Conservation (phyloP, 2,329 filamentous ascomycete genomes). For the Venturia nashicola region DNA sequence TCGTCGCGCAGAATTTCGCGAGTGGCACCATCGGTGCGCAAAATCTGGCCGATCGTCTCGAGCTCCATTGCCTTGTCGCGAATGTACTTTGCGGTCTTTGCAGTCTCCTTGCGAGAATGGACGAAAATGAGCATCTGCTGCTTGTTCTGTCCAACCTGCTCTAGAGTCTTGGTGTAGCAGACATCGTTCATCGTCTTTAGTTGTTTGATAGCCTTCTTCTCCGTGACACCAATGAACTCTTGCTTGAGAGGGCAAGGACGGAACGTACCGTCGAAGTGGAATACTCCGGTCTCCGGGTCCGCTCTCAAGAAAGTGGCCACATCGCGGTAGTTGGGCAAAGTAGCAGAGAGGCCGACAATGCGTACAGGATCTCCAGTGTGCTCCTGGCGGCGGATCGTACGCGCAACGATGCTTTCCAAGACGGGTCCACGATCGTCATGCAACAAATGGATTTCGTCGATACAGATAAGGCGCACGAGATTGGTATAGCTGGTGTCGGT, state of each 20-base stretch:
- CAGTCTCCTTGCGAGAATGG: constrained; percentile 94
- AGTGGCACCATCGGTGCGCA: constrained; percentile 84
- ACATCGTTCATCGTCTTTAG: constrained; percentile 99
- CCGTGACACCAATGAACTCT: constrained; percentile 93
- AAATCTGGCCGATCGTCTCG: constrained; percentile 92
- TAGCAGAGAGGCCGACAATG: constrained; percentile 85
- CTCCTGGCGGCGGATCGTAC: constrained; percentile 85
- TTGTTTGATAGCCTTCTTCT: constrained; percentile 97
- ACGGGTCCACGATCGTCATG: constrained; percentile 97
- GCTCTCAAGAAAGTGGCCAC: constrained; percentile 92
- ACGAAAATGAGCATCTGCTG: constrained; percentile 99
- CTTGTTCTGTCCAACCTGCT: constrained; percentile 82
- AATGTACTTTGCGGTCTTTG: constrained; percentile 93
- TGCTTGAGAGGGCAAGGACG: constrained; percentile 89
- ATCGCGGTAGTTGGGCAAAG: constrained; percentile 90
- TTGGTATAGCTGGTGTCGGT: constrained; percentile 96
- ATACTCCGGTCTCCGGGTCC: constrained; percentile 71
- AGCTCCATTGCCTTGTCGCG: constrained; percentile 93
- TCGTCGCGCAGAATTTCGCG: constrained; percentile 81
- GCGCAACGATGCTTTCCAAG: constrained; percentile 88
- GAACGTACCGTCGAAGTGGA: constrained; percentile 92
- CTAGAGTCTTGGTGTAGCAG: constrained; percentile 92
- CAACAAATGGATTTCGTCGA: constrained; percentile 94
- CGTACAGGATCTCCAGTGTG: constrained; percentile 90
- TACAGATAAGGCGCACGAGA: constrained; percentile 88